Evolutionary conservation across 768 basidiomycete species (phyloP), one percentile per base, ranked within the genome.

Genomic region (Lentinula guzmanii): DNA sequence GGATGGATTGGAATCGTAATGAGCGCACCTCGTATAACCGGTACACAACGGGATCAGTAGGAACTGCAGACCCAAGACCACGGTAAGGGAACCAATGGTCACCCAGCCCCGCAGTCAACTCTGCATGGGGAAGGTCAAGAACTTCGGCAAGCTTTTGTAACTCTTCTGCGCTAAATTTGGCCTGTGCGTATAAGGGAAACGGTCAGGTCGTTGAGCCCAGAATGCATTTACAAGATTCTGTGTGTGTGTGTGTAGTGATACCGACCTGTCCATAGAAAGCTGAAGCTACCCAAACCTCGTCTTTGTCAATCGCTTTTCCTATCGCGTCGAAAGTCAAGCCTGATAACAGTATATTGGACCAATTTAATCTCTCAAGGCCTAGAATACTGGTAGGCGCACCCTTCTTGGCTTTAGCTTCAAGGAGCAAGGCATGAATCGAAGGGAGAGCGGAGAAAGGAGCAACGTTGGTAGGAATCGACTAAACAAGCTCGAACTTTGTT

Each of bases 251-350:
- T 9, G 8, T 63, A 13, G 3, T 46, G 48, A 16, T 11, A 66
- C 74, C 21, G 62, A 88, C 89, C 76, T 92, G 91, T 6, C 86
- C 91, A 65, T 91, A 91, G 72, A 93, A 90, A 52, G 86, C 85
- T 5, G 91, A 84, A 3, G 91, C 91, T 28, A 92, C 79, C 89
- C 90, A 93, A 28, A 93, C 79, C 67, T 93, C 91, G 69, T 91
- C 87, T 69, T 80, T 86, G 24, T 80, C 83, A 58, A 93, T 80
- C 6, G 76, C 77, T 61, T 85, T 76, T 10, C 81, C 90, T 65
- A 93, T 82, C 42, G 82, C 75, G 61, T 85, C 89, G 63, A 92
- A 93, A 13, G 86, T 85, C 63, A 87, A 65, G 15, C 86, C 88
- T 89, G 53, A 11, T 16, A n/a, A 41, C 41, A 24, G 24, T 50